Evolutionary conservation across 495 filamentous ascomycete species (phyloP), one percentile per base, ranked within the genome.

Genomic region (Podospora pseudopauciseta): DNA sequence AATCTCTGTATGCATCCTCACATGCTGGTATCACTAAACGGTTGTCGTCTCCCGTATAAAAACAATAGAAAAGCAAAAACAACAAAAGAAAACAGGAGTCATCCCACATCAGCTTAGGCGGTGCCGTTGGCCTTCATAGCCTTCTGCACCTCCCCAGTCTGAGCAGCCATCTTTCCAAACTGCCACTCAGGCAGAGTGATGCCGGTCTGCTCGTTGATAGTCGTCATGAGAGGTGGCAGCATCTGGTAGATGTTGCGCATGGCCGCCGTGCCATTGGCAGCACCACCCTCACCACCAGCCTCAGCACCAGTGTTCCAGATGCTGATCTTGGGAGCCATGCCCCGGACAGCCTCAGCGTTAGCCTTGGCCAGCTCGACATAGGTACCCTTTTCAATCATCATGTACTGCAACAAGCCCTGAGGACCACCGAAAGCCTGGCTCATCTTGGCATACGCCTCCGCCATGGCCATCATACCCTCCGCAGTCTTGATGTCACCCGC

Each of bases 141-240:
- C 27, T 66, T 28, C 69, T 77, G 69, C 7, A 68, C 32, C 70
- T 78, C 61, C 26, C 68, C 67, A 70, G 75, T 77, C 59, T 73
- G 70, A 2, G 59, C 70, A 18, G 79, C 79, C 30, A 86, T 63
- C 23, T 78, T 80, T 0, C 84, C 84, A 69, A 86, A 86, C 75
- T 86, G 84, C 92, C 92, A 94, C 54, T 86, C 81, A 13, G 92
- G 92, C 13, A 92, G 86, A 11, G 80, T 80, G 60, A 93, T 91
- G 0, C 91, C 91, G 0, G 91, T 93, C 79, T 95, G 92, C 16
- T 95, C 92, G 70, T 93, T 87, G 72, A 95, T 93, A 0, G 92
- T 94, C 2, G 81, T 86, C 77, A 95, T 86, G 7, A 95, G 80
- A 15, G 92, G 92, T 55, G 92, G 92, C 63, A 95, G 80, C 66